Evolutionary conservation across 306 rosid genomes (phyloP).

Genomic region (Spatholobus suberectus): DNA sequence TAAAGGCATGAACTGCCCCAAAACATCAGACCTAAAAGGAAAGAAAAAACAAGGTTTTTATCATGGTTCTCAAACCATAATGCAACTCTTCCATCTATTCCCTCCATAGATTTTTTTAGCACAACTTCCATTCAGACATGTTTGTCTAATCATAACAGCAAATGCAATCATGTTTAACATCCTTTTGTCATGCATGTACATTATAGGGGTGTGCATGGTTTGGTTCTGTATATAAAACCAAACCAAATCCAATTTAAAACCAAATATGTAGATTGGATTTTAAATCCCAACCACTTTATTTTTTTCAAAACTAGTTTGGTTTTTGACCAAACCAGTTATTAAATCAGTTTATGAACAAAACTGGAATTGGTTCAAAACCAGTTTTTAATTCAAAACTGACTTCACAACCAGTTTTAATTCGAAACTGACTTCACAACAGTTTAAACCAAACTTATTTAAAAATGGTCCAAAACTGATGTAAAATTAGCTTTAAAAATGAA

Average conservation of each 20-base stretch:
- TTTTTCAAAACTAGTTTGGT: neutral
- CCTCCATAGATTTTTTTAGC: neutral
- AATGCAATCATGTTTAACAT: slow-evolving; percentile 32
- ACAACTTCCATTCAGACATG: slow-evolving; percentile 25
- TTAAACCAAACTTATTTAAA: neutral
- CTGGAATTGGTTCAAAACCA: neutral
- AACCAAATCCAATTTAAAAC: neutral
- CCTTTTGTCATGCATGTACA: neutral
- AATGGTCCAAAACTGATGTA: neutral
- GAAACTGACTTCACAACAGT: neutral
- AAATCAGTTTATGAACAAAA: neutral
- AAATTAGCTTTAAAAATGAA: neutral
- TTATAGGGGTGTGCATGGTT: neutral
- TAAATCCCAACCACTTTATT: neutral
- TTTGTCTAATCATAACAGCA: neutral
- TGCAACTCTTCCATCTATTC: slow-evolving; percentile 13
- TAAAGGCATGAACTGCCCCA: slow-evolving; percentile 99
- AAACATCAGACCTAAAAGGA: slow-evolving; percentile 87
- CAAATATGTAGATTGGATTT: neutral
- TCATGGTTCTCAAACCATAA: slow-evolving; percentile 25
- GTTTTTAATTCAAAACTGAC: neutral
- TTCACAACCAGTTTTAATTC: too few relatives aligned
- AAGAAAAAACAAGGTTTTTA: slow-evolving; percentile 4
- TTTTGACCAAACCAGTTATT: neutral
- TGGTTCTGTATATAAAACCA: neutral